Evolutionary conservation across 768 basidiomycete genomes (phyloP).

Genomic region (Panus rudis): DNA sequence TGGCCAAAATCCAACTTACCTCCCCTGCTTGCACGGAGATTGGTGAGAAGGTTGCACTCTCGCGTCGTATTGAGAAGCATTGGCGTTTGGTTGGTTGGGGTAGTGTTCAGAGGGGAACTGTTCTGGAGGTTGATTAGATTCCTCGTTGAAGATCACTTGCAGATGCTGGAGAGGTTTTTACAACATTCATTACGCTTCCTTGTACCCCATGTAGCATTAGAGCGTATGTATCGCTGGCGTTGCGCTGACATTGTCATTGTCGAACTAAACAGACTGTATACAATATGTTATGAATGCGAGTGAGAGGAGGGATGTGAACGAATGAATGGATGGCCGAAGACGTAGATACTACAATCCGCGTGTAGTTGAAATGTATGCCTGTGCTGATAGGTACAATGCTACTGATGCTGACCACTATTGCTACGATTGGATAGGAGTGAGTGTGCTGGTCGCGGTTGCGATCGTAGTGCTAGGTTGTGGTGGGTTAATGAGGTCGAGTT

Average conservation of each 20-base stretch:
- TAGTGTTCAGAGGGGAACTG: constrained; percentile 79
- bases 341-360: too few species aligned
- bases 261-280: too few species aligned
- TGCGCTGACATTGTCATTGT: constrained; percentile 8
- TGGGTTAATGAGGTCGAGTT: constrained; percentile 51
- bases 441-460: too few species aligned
- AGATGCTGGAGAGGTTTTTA: neutral
- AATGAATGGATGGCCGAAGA: neutral
- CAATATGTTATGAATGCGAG: neutral
- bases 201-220: constrained; percentile 19
- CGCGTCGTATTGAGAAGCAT: constrained; percentile 93
- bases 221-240: constrained; percentile 15
- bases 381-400: too few species aligned
- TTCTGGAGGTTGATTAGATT: constrained; percentile 65
- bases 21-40: constrained; percentile 94
- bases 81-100: constrained; percentile 93
- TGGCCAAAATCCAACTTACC: constrained; percentile 91
- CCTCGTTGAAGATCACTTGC: constrained; percentile 5
- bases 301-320: neutral
- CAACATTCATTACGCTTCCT: constrained; percentile 6
- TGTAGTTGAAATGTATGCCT: too few species aligned
- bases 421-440: too few species aligned
- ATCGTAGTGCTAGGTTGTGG: neutral
- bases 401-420: too few species aligned
- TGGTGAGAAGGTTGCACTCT: constrained; percentile 95